phyloP scores from a whole-genome alignment of 345 rosid genomes.

The Dipteronia sinensis region DNA sequence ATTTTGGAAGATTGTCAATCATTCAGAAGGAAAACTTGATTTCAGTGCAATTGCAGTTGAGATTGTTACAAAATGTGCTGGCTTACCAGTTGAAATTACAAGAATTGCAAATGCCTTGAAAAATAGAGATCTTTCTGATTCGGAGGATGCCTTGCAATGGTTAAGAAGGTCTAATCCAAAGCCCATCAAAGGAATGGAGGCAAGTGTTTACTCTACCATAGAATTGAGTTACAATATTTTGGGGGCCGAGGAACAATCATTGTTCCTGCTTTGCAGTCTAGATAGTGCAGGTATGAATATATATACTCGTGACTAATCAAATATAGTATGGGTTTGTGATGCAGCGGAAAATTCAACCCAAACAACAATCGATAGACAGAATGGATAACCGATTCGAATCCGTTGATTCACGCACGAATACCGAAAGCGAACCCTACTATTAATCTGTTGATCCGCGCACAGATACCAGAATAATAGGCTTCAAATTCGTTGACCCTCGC shows the following conservation, averaged over 20 bases:
- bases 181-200: neutral
- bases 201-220: neutral
- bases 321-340: conserved; percentile 19
- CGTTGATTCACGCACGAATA: too few species aligned
- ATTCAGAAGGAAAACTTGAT: neutral
- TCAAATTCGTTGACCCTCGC: too few species aligned
- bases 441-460: too few species aligned
- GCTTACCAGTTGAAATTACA: conserved; percentile 23
- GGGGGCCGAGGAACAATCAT: neutral
- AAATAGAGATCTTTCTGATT: neutral
- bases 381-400: too few species aligned
- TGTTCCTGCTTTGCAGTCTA: neutral
- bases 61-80: conserved; percentile 12
- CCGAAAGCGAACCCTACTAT: too few species aligned
- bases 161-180: conserved; percentile 2
- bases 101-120: conserved; percentile 19
- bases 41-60: neutral
- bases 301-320: neutral
- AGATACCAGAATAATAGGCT: too few species aligned
- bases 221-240: neutral
- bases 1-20: conserved; percentile 2
- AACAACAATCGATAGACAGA: too few species aligned
- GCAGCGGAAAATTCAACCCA: too few species aligned
- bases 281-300: neutral
- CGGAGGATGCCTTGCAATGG: conserved; percentile 12